Conservation (phyloP, 2,329 filamentous ascomycete species). For the Zalaria sp. region DNA sequence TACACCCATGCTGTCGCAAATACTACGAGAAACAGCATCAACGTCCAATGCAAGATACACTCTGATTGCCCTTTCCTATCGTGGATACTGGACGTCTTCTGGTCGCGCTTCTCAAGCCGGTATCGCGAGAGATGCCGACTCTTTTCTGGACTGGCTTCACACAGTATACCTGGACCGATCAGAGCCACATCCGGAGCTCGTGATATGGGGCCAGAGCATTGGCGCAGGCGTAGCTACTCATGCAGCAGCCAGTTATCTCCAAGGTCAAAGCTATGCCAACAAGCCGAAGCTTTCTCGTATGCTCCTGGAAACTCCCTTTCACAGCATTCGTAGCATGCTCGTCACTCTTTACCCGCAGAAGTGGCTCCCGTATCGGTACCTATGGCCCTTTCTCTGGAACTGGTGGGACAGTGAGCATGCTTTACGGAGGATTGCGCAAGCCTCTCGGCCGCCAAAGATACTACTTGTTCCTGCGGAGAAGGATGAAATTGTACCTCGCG, state of each 20-base stretch:
- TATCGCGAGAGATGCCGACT: slow-evolving; percentile 53
- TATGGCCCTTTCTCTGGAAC: slow-evolving; percentile 59
- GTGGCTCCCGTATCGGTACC: slow-evolving; percentile 64
- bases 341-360: slow-evolving; percentile 60
- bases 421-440: slow-evolving; percentile 22
- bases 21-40: slow-evolving; percentile 19
- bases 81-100: slow-evolving; percentile 65
- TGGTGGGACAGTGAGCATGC: slow-evolving; percentile 34
- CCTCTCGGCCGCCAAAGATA: slow-evolving; percentile 16
- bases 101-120: slow-evolving; percentile 57
- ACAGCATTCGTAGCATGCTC: slow-evolving; percentile 57
- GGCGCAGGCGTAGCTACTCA: slow-evolving; percentile 58
- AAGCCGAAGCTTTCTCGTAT: slow-evolving; percentile 28
- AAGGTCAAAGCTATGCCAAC: slow-evolving; percentile 15
- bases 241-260: slow-evolving; percentile 33
- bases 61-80: slow-evolving; percentile 41
- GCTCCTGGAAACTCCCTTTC: slow-evolving; percentile 64
- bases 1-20: slow-evolving; percentile 30
- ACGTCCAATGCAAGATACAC: slow-evolving; percentile 15
- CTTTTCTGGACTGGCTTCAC: slow-evolving; percentile 49
- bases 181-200: slow-evolving; percentile 19
- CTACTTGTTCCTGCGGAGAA: slow-evolving; percentile 42
- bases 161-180: slow-evolving; percentile 25
- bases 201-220: slow-evolving; percentile 68
- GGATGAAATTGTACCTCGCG: slow-evolving; percentile 45